Percentiles rank a stretch among this genome's conserved stretches.
Evolutionary conservation across 1,284 basidiomycete species (phyloP).

Genomic region (Ustilago sp.): DNA sequence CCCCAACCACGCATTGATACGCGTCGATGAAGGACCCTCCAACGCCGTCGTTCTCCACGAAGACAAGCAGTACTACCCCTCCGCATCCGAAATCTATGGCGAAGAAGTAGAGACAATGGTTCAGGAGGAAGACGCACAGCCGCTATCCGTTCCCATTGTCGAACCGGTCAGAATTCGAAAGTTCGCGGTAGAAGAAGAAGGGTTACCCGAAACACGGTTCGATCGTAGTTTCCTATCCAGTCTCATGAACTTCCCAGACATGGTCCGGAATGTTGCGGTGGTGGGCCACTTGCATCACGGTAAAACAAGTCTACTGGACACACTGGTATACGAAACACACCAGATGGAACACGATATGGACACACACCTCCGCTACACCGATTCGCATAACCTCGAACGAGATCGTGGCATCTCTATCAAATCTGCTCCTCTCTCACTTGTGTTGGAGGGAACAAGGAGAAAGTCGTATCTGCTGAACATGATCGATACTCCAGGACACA

Average conservation of each 20-base stretch:
- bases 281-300: slow-evolving; percentile 94
- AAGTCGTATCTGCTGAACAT: slow-evolving; percentile 95
- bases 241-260: slow-evolving; percentile 90
- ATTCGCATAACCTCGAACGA: slow-evolving; percentile 89
- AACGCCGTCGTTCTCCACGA: slow-evolving; percentile 94
- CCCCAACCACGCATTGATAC: slow-evolving; percentile 59
- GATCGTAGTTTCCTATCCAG: slow-evolving; percentile 84
- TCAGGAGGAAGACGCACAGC: slow-evolving; percentile 97
- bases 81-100: slow-evolving; percentile 91
- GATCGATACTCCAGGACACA: slow-evolving; percentile 97
- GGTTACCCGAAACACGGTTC: slow-evolving; percentile 61
- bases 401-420: slow-evolving; percentile 94
- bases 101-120: slow-evolving; percentile 94
- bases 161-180: slow-evolving; percentile 94
- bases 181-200: slow-evolving; percentile 76
- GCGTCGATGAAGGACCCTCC: slow-evolving; percentile 71
- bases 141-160: slow-evolving; percentile 92
- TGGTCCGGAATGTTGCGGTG: slow-evolving; percentile 77
- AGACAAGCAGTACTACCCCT: slow-evolving; percentile 97
- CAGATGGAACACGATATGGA: slow-evolving; percentile 75
- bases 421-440: slow-evolving; percentile 93
- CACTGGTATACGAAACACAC: slow-evolving; percentile 97
- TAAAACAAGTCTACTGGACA: slow-evolving; percentile 95
- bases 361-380: slow-evolving; percentile 83
- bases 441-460: slow-evolving; percentile 85